Evolutionary conservation across 1,284 basidiomycete genomes (phyloP).

Genomic region (Ceratobasidium sp.): DNA sequence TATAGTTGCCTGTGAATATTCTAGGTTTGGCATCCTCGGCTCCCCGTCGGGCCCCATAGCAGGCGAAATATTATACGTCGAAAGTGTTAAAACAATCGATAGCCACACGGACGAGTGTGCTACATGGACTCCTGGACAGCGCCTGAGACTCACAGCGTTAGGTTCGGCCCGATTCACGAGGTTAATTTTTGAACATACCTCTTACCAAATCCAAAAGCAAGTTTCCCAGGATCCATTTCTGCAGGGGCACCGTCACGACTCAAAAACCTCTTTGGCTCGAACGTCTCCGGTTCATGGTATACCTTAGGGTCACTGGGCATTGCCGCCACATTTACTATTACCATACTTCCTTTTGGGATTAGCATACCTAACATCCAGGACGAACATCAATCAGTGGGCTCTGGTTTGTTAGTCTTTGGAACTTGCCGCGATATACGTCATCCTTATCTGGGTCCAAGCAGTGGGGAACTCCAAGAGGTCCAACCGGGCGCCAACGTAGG

Average conservation of each 20-base stretch:
- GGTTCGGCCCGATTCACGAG: too few species aligned
- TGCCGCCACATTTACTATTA: constrained; percentile 42
- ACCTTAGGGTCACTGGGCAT: constrained; percentile 37
- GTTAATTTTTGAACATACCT: too few species aligned
- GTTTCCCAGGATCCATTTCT: constrained; percentile 15
- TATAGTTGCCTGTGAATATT: constrained; percentile 6
- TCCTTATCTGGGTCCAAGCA: neutral
- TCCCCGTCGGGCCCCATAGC: constrained; percentile 19
- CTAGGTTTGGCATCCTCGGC: constrained; percentile 1
- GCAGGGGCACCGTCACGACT: neutral
- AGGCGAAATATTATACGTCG: constrained; percentile 14
- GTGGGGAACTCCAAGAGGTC: constrained; percentile 29
- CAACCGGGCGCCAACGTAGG: constrained; percentile 34
- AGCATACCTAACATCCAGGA: constrained; percentile 16
- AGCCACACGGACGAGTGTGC: constrained; percentile 39
- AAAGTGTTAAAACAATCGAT: constrained; percentile 25
- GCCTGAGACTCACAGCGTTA: too few species aligned
- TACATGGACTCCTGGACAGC: constrained; percentile 33
- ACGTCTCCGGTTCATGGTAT: constrained; percentile 38
- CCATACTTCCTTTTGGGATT: constrained; percentile 40
- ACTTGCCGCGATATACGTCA: constrained; percentile 25
- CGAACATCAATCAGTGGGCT: neutral
- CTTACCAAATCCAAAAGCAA: constrained; percentile 36
- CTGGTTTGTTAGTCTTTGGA: neutral
- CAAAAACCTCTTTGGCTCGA: constrained; percentile 47